Percentiles rank a stretch among this genome's conserved stretches.
Evolutionary conservation across 176 grass and related monocot genomes (phyloP).

Genomic region (bread wheat (Triticum aestivum)): DNA sequence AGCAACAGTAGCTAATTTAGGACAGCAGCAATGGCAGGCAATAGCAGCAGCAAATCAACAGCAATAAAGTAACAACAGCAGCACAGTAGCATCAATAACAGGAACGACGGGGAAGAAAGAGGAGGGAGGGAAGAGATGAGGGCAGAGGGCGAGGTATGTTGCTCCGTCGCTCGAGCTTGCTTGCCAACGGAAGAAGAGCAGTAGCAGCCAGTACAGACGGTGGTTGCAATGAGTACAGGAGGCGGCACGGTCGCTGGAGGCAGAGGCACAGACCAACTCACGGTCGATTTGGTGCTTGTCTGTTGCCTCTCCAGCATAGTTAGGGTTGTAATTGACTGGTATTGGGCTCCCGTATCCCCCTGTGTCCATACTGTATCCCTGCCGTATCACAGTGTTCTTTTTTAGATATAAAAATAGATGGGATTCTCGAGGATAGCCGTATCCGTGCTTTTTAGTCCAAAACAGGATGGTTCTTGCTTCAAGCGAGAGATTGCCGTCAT

Average conservation of each 20-base stretch:
- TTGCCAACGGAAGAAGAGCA: background rate
- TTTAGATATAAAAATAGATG: background rate
- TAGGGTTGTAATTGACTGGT: background rate
- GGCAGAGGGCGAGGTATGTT: background rate
- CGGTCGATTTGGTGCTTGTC: background rate
- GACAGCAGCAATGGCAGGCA: background rate
- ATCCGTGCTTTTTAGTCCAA: background rate
- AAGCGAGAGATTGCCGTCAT: conserved; percentile 11
- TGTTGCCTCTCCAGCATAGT: background rate
- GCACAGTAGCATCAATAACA: background rate
- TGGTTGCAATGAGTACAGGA: background rate
- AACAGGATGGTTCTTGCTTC: conserved; percentile 25
- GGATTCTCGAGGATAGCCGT: background rate
- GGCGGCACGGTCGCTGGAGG: background rate
- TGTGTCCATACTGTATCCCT: background rate
- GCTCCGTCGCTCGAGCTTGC: background rate
- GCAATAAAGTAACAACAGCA: background rate
- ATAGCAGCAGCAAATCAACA: too few species aligned
- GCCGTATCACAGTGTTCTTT: background rate
- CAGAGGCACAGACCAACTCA: background rate
- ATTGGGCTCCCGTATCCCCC: background rate
- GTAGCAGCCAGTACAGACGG: background rate
- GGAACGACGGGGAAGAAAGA: background rate
- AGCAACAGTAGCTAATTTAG: background rate
- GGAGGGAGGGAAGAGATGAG: too few species aligned